These are phyloP conservation scores for Alternaria sp. DNA, from an alignment of 2,329 filamentous ascomycete genomes.

Conservation along the genomic window DNA sequence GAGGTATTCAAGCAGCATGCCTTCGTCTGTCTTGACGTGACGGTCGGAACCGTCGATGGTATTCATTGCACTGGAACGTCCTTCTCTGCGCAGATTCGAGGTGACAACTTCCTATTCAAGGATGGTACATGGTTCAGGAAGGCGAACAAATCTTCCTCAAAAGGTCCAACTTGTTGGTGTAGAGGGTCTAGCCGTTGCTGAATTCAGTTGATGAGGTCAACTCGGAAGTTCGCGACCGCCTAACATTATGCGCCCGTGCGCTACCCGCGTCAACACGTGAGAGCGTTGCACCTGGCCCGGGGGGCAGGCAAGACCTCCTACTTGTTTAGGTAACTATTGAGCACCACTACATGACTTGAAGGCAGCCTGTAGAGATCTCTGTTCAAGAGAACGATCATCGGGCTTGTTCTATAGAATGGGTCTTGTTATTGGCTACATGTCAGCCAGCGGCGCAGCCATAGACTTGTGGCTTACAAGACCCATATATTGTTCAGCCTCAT, in stretches of 20 bases:
- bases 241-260: slow-evolving; percentile 8
- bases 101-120: neutral
- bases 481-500: neutral
- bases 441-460: neutral
- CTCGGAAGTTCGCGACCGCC: slow-evolving; percentile 12
- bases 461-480: neutral
- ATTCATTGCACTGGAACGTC: slow-evolving; percentile 59
- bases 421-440: neutral
- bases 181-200: neutral
- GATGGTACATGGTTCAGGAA: neutral
- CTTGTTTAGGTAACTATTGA: too few relatives aligned
- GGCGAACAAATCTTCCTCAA: neutral
- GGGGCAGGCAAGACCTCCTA: neutral
- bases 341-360: neutral
- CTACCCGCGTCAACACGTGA: slow-evolving; percentile 19
- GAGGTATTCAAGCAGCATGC: slow-evolving; percentile 18
- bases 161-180: neutral
- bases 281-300: neutral
- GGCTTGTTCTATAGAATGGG: neutral
- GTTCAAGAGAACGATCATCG: neutral
- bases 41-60: slow-evolving; percentile 66
- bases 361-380: neutral
- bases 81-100: neutral
- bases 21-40: slow-evolving; percentile 47
- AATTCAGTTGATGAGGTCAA: slow-evolving; percentile 10